Evolutionary conservation across 2,329 filamentous ascomycete genomes (phyloP), one percentile per base, ranked within the genome.

Genomic region (Aspergillus terreus): DNA sequence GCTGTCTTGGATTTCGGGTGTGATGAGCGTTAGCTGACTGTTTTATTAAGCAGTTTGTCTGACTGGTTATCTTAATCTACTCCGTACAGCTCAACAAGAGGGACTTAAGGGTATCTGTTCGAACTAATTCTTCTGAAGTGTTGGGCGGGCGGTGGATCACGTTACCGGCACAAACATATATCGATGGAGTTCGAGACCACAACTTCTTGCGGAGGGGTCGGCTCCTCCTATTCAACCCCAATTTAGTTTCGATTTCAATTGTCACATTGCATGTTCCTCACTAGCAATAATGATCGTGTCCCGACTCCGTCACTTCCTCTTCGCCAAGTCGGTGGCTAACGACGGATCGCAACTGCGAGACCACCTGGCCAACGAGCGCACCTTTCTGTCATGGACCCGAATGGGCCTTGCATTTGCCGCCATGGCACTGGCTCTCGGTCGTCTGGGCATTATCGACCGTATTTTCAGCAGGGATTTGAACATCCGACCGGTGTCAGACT

Each of bases 331-430:
- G 47, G 57, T 68, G 46, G 53, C 64, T 44, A 68, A 68, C 52
- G 62, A 50, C 10, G 60, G 62, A 50, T 65, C 63, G 4, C 63
- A 68, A 47, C 59, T 66, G 14, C 65, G 65, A 55, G 65, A 68
- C 53, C 65, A 67, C 53, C 63, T 60, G 42, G 65, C 65, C 49
- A 67, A 67, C 49, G 65, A 68, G 55, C 64, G 65, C 30, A 67
- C 65, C 4, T 68, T 68, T 46, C 61, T 68, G 11, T 67, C 65
- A 50, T 67, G 64, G 64, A 68, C 63, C 1, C 64, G 65, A 33
- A 64, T 65, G 53, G 65, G 64, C 15, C 65, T 68, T 12, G 64
- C 61, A 9, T 68, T 68, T 42, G 64, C 60, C 14, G 64, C 63
- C 4, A 66, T 67, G 63, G 62, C 59, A 1, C 54, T 67, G 5